A percentile compares a stretch with the other conserved stretches of the same genome.
Evolutionary conservation across 768 basidiomycete genomes (phyloP).

Genomic region (Tulasnella sp.): DNA sequence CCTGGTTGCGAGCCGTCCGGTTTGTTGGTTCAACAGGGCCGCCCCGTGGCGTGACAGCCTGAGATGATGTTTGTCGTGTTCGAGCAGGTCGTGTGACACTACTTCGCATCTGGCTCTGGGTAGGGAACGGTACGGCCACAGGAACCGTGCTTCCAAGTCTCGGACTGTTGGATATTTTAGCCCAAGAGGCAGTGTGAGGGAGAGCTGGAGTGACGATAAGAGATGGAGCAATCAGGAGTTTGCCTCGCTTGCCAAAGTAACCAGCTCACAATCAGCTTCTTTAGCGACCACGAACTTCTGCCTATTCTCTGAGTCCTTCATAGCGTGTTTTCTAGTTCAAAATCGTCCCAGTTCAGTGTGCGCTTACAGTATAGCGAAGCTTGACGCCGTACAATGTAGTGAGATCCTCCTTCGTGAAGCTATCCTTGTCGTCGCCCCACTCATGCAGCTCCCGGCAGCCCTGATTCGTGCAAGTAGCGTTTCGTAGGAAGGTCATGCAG

Average conservation of each 20-base stretch:
- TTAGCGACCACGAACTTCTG: constrained; percentile 15
- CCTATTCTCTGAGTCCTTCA: constrained; percentile 72
- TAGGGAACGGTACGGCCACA: not conserved
- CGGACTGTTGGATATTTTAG: constrained; percentile 24
- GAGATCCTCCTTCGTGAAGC: constrained; percentile 92
- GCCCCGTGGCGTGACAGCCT: not conserved
- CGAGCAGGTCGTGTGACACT: not conserved
- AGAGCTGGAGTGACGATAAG: constrained; percentile 33
- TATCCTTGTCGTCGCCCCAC: constrained; percentile 97
- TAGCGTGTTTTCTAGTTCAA: constrained; percentile 70
- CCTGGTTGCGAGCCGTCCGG: not conserved
- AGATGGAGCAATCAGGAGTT: no score
- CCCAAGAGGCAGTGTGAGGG: constrained; percentile 46
- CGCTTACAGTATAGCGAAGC: not conserved
- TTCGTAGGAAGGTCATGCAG: constrained; percentile 89
- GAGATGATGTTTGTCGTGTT: not conserved
- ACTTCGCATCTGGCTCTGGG: not conserved
- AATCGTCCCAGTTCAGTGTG: not conserved
- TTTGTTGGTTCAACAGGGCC: not conserved
- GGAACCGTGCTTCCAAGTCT: not conserved
- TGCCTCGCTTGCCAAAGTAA: not conserved
- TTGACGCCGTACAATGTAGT: constrained; percentile 61
- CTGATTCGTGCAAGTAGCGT: constrained; percentile 71
- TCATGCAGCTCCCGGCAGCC: constrained; percentile 93
- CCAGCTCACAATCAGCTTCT: not conserved